Base-by-base conservation (phyloP, 306 rosid species). In the Trifolium subterraneum region DNA sequence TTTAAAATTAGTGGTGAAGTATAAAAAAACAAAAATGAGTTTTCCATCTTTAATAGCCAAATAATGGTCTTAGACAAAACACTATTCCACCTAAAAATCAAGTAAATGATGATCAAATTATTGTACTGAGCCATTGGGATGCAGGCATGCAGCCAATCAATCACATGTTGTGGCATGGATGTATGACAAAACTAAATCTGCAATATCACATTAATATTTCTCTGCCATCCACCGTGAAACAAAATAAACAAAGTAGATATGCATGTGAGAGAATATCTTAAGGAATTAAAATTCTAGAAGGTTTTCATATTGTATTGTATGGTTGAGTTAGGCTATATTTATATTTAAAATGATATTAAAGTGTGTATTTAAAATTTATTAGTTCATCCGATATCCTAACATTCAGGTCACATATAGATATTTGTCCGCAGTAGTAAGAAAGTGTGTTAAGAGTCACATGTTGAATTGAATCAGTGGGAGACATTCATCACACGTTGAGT, bases 1-100 rank as follows among this genome's bases (percentile, higher is more conserved):
- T 58, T n/a, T 60, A 61, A 45, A 44, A 31, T 73, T 23, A 51
- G 78, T 25, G n/a, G 33, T 27, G 5, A 31, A 31, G 64, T 13
- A 10, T 62, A 35, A 12, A 35, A 35, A 56, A 61, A 63, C 9
- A 8, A 63, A 19, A 6, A 35, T 62, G 9, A 63, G n/a, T 8
- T 35, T 35, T 63, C 3, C 23, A 9, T 63, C 25, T 35, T 33
- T 62, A 62, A 58, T 16, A 35, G 4, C 44, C 25, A 61, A 33
- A 62, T 35, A 38, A 16, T 35, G 23, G 41, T 62, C 45, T 33
- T 42, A 4, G 6, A 13, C 20, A 29, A 56, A 56, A 10, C 61
- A 9, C 33, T n/a, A 60, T 11, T 27, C 25, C 22, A 20, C 3
- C 45, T 33, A 62, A 7, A 16, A 8, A n/a, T 63, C 68, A 63